These are phyloP conservation scores for Blepharisma japonicum DNA, from an alignment of 73 alveolate species.

Conservation along the genomic window DNA sequence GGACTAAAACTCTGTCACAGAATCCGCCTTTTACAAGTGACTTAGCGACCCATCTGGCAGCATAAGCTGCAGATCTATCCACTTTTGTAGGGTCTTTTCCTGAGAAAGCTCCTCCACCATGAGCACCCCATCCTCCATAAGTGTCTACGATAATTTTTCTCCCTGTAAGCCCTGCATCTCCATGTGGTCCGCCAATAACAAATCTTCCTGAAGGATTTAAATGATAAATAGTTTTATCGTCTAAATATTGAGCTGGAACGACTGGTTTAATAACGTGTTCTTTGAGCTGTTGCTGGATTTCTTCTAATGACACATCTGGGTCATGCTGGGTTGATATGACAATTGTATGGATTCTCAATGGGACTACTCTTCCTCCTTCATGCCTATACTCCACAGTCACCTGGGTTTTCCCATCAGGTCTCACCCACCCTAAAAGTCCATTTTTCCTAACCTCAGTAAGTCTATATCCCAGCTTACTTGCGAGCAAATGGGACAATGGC, in stretches of 20 bases:
- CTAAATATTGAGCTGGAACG: conserved; percentile 80
- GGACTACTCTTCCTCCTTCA: conserved; percentile 77
- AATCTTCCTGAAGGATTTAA: conserved; percentile 93
- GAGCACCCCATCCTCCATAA: conserved; percentile 98
- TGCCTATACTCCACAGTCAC: conserved; percentile 93
- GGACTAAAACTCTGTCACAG: conserved; percentile 83
- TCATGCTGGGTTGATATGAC: conserved; percentile 96
- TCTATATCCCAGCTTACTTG: conserved; percentile 81
- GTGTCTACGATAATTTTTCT: conserved; percentile 96
- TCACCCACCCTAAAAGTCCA: conserved; percentile 87
- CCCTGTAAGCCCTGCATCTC: conserved; percentile 99
- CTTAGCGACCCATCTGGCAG: conserved; percentile 95
- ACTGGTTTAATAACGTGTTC: conserved; percentile 84
- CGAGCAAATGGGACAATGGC: conserved; percentile 94
- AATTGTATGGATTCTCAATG: conserved; percentile 89
- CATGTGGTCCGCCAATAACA: conserved; percentile 97
- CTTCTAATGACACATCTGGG: conserved; percentile 70
- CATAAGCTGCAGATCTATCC: conserved; percentile 94
- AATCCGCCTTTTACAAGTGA: conserved; percentile 77
- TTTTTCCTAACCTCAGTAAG: conserved; percentile 86
- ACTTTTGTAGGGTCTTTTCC: conserved; percentile 98
- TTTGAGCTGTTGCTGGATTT: conserved; percentile 64
- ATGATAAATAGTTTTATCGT: conserved; percentile 72
- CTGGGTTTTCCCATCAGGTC: conserved; percentile 99
- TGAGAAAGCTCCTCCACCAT: conserved; percentile 97